Percentiles rank a stretch among this genome's conserved stretches.
Conservation (phyloP, 441 rosid species). For the Gossypium davidsonii region DNA sequence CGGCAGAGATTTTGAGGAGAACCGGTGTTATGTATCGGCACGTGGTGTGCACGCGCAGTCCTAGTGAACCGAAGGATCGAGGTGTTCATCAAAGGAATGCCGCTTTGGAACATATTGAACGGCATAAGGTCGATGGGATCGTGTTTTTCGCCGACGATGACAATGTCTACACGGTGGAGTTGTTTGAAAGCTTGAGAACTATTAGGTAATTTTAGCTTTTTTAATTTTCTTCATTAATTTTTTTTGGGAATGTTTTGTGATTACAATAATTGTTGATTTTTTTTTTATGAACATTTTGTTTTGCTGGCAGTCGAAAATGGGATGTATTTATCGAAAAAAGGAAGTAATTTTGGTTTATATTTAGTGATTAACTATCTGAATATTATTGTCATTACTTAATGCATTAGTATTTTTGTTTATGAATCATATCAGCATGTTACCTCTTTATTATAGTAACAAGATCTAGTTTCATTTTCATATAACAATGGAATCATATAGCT, state of each 20-base stretch:
- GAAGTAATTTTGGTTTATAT: not conserved
- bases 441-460: not conserved
- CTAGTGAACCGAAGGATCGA: conserved; percentile 56
- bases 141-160: conserved; percentile 93
- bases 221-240: not conserved
- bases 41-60: conserved; percentile 52
- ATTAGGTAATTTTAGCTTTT: conserved; percentile 40
- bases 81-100: conserved; percentile 83
- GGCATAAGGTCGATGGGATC: conserved; percentile 81
- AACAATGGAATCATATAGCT: too few species aligned
- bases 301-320: too few species aligned
- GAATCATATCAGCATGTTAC: not conserved
- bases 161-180: conserved; percentile 66
- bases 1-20: conserved; percentile 77
- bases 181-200: conserved; percentile 65
- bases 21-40: conserved; percentile 88
- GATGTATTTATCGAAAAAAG: too few species aligned
- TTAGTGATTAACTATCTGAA: not conserved
- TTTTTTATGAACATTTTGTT: too few species aligned
- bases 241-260: not conserved
- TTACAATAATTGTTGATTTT: not conserved
- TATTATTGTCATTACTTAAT: not conserved
- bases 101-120: conserved; percentile 74
- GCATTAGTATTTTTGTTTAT: not conserved
- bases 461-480: not conserved